phyloP scores from a whole-genome alignment of 495 filamentous ascomycete genomes.

The Penicillium simplicissimum region DNA sequence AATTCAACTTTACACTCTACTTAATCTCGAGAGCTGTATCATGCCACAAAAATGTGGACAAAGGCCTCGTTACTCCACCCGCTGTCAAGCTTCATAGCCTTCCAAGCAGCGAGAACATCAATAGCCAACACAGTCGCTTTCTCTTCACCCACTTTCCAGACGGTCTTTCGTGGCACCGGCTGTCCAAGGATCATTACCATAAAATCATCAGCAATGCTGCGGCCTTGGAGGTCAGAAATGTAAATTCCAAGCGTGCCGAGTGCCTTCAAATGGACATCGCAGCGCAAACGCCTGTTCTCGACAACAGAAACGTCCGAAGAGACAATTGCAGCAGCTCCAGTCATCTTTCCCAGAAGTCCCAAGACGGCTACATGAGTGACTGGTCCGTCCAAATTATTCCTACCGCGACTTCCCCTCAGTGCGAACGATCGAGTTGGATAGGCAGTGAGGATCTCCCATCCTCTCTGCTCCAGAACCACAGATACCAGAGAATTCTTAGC shows the following conservation, averaged over 20 bases:
- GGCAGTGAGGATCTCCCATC: slow-evolving; percentile 81
- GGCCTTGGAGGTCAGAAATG: slow-evolving; percentile 63
- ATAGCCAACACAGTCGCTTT: slow-evolving; percentile 67
- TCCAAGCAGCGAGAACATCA: slow-evolving; percentile 79
- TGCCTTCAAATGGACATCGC: slow-evolving; percentile 73
- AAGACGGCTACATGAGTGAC: slow-evolving; percentile 62
- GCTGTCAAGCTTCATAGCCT: slow-evolving; percentile 63
- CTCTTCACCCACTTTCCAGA: slow-evolving; percentile 53
- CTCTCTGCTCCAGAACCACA: slow-evolving; percentile 59
- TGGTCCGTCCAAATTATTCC: neutral
- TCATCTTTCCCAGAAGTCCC: slow-evolving; percentile 86
- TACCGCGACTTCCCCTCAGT: slow-evolving; percentile 28
- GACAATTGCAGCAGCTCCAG: slow-evolving; percentile 76
- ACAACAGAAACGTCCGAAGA: slow-evolving; percentile 55
- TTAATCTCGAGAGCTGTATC: neutral
- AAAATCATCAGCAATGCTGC: slow-evolving; percentile 63
- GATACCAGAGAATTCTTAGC: slow-evolving; percentile 49
- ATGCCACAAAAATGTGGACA: slow-evolving; percentile 61
- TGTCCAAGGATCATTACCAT: slow-evolving; percentile 74
- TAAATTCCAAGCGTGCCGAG: slow-evolving; percentile 73
- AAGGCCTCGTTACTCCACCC: slow-evolving; percentile 85
- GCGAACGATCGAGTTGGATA: slow-evolving; percentile 62
- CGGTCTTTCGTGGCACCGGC: slow-evolving; percentile 66
- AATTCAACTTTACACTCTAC: neutral
- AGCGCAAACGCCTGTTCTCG: slow-evolving; percentile 58